Conservation (phyloP, 176 grass and related monocot genomes). For the Rhynchospora pubera region DNA sequence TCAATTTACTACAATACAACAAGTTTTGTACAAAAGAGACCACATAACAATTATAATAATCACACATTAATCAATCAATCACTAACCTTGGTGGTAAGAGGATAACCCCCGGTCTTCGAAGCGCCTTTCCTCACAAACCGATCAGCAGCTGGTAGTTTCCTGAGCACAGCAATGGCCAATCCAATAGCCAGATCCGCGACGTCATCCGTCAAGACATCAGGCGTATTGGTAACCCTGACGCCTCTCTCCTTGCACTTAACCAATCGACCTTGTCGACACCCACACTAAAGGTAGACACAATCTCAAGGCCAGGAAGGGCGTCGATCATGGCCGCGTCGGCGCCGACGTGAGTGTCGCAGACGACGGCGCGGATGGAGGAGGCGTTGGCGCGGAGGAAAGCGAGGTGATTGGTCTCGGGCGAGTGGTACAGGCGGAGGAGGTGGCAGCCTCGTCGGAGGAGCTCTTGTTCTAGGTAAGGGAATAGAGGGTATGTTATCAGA, state of each 20-base stretch:
- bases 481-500: conserved; percentile 58
- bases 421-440: conserved; percentile 64
- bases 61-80: background rate
- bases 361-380: conserved; percentile 55
- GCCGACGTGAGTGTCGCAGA: conserved; percentile 29
- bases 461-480: conserved; percentile 71
- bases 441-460: conserved; percentile 46
- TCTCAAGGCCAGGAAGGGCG: conserved; percentile 62
- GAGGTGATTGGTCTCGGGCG: conserved; percentile 20
- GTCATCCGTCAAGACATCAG: conserved; percentile 97
- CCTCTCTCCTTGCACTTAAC: conserved; percentile 56
- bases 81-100: conserved; percentile 52
- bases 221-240: conserved; percentile 81
- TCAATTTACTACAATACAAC: background rate
- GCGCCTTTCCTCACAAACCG: conserved; percentile 46
- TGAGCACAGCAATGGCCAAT: conserved; percentile 52
- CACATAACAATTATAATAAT: background rate
- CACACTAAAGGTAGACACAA: conserved; percentile 73
- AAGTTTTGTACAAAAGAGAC: no score
- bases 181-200: conserved; percentile 90
- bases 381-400: conserved; percentile 56
- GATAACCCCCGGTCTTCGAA: conserved; percentile 50
- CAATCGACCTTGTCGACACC: conserved; percentile 84
- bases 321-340: conserved; percentile 58
- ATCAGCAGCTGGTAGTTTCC: conserved; percentile 52